These are phyloP conservation scores for Erigeron canadensis DNA, from an alignment of 129 eudicot genomes.

Conservation along the genomic window DNA sequence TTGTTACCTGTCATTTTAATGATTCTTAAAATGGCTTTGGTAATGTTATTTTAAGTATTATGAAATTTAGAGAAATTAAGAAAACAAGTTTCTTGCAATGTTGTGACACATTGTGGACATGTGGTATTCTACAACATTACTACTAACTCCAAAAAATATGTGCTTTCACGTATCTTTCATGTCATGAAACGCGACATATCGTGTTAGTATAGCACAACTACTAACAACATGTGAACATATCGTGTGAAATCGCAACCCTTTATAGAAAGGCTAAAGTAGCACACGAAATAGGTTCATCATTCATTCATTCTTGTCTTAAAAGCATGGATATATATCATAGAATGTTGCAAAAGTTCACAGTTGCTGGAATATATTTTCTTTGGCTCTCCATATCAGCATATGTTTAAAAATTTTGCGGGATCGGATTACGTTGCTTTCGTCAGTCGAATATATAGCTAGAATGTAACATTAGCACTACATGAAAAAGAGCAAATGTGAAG, in stretches of 20 bases:
- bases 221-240: slow-evolving; percentile 15
- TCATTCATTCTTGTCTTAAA: neutral
- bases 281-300: neutral
- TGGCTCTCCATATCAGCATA: no score
- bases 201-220: slow-evolving; percentile 17
- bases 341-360: neutral
- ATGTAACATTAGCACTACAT: no score
- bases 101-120: slow-evolving; percentile 1
- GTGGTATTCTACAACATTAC: slow-evolving; percentile 18
- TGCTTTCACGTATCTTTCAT: slow-evolving; percentile 19
- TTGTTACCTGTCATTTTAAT: slow-evolving; percentile 25
- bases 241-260: slow-evolving; percentile 7
- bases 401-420: no score
- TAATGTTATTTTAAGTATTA: slow-evolving; percentile 1
- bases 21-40: neutral
- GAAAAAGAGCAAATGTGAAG: no score
- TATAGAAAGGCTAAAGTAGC: neutral
- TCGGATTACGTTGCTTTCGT: no score
- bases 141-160: slow-evolving; percentile 25
- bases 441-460: no score
- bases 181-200: neutral
- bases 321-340: slow-evolving; percentile 3
- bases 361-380: no score
- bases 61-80: neutral
- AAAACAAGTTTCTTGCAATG: slow-evolving; percentile 5